Evolutionary conservation across 169 alveolate genomes (phyloP).

Genomic region (Babesia ovis): DNA sequence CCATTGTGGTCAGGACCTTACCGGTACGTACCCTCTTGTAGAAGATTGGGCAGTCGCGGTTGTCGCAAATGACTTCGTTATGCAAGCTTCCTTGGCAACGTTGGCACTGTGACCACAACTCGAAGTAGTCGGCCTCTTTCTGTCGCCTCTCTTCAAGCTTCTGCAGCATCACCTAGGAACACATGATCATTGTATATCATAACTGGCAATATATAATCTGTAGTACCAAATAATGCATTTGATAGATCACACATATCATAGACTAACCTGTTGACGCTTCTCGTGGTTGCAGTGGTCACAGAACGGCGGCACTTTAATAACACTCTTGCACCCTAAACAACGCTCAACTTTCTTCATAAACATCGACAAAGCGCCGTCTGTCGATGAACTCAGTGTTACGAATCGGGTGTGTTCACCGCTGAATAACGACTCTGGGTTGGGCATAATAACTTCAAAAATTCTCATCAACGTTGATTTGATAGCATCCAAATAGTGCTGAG

Average conservation of each 20-base stretch:
- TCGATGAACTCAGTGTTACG: conserved; percentile 62
- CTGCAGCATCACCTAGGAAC: conserved; percentile 44
- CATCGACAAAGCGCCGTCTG: conserved; percentile 86
- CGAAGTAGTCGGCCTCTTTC: conserved; percentile 88
- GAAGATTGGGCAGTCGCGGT: conserved; percentile 98
- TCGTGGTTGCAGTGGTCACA: conserved; percentile 73
- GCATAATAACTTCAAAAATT: conserved; percentile 90
- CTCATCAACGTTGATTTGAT: conserved; percentile 90
- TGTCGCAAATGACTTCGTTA: conserved; percentile 94
- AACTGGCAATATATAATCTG: too few species aligned
- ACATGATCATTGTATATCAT: too few species aligned
- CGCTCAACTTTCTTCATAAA: conserved; percentile 87
- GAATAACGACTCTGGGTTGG: conserved; percentile 89
- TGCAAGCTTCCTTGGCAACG: conserved; percentile 94
- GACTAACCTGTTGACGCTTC: conserved; percentile 69
- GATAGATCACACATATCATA: too few species aligned
- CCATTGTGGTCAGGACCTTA: conserved; percentile 83
- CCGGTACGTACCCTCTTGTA: conserved; percentile 94
- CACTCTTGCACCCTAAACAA: conserved; percentile 92
- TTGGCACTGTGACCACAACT: conserved; percentile 97
- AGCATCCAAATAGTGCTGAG: conserved; percentile 95
- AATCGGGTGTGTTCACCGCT: conserved; percentile 77
- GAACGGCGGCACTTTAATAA: conserved; percentile 74
- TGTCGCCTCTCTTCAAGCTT: conserved; percentile 81
- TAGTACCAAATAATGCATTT: too few species aligned